Evolutionary conservation across 2,329 filamentous ascomycete genomes (phyloP).

Genomic region (Fusarium sp.): DNA sequence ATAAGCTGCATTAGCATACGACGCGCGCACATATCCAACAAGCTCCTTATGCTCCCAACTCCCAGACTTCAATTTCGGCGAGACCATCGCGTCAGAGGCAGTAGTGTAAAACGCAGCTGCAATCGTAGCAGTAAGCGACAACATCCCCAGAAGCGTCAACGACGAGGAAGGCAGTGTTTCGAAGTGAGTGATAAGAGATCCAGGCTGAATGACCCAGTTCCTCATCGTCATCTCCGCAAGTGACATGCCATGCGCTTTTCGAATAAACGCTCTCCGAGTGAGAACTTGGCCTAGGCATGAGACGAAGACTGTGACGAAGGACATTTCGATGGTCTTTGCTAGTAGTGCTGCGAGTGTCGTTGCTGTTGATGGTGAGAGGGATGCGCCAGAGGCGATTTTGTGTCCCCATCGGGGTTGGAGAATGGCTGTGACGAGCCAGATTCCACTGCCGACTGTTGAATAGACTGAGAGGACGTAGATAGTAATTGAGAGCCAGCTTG

Average conservation of each 20-base stretch:
- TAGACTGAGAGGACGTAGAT: constrained; percentile 65
- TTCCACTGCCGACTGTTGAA: constrained; percentile 69
- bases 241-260: constrained; percentile 70
- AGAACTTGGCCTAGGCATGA: constrained; percentile 79
- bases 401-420: constrained; percentile 70
- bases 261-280: constrained; percentile 73
- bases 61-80: constrained; percentile 74
- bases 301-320: constrained; percentile 81
- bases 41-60: constrained; percentile 60
- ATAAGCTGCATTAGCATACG: constrained; percentile 71
- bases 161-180: constrained; percentile 72
- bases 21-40: constrained; percentile 65
- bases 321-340: constrained; percentile 80
- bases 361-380: constrained; percentile 70
- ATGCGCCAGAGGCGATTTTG: constrained; percentile 61
- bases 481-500: constrained; percentile 61
- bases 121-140: constrained; percentile 72
- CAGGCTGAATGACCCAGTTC: constrained; percentile 76
- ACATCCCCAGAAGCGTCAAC: constrained; percentile 68
- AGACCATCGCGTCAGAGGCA: constrained; percentile 78
- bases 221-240: constrained; percentile 83
- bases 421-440: constrained; percentile 73
- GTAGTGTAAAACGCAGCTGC: constrained; percentile 79
- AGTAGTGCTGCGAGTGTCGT: constrained; percentile 74
- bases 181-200: constrained; percentile 76